Evolutionary conservation across 441 rosid genomes (phyloP), one percentile per base, ranked within the genome.

Genomic region (Flueggea neowawraea): DNA sequence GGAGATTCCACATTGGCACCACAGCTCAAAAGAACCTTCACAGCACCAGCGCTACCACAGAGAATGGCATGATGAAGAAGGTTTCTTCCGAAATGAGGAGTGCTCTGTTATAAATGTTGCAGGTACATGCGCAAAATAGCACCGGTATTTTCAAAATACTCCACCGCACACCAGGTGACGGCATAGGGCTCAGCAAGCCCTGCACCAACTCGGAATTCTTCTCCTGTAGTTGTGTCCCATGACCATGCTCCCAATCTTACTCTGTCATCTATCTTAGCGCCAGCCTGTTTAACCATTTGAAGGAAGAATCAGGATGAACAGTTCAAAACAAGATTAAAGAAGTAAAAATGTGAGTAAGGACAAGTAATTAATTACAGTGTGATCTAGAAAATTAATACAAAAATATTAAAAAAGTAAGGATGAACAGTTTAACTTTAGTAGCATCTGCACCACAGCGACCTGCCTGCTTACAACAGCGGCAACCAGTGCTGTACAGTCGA

Each of bases 211-310:
- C 95, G 78, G 58, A 86, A 72, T 78, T 95, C 98, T 85, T 95
- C 98, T 15, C 93, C 99, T 13, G 93, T 86, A 55, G 78, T 57
- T 6, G 64, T 68, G 75, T 95, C 99, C 99, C 99, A 91, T 50
- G 97, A 88, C 99, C 99, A 95, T 58, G 95, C 96, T 70, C 98
- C 99, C 6, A 90, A 82, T 68, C 91, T 84, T 55, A 86, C 95
- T 70, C 77, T 73, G 53, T 69, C 66, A 73, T 88, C 83, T 22
- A 75, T 76, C 68, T 70, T 75, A 14, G 67, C 86, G 61, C 96
- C 91, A 57, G 81, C 87, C 99, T 95, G 81, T 65, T 64, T 62
- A 36, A 36, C 41, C 41, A 36, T 36, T 36, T 36, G 41, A 36
- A 1, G 9, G 9, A 36, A 36, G 41, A 8, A 36, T 36, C 41